Conservation (phyloP, 768 basidiomycete species). For the Mycena vulgaris region DNA sequence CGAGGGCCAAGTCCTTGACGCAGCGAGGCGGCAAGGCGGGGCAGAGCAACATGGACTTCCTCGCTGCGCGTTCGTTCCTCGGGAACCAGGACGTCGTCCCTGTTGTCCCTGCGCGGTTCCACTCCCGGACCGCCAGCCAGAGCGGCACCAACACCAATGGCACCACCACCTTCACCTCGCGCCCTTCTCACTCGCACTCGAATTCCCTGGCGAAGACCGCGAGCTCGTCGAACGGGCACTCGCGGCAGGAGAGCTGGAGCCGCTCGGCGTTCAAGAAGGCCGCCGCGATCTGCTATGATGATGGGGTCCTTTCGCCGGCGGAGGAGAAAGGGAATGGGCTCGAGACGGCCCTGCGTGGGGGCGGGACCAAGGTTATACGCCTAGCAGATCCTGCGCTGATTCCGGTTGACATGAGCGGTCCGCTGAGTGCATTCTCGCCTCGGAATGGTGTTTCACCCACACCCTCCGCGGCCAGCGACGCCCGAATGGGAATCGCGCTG, state of each 20-base stretch:
- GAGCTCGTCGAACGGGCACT: conserved; percentile 54
- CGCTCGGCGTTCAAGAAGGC: conserved; percentile 59
- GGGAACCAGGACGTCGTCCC: conserved; percentile 76
- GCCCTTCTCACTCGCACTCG: conserved; percentile 51
- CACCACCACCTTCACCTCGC: conserved; percentile 30
- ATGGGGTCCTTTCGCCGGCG: conserved; percentile 35
- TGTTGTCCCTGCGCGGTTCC: conserved; percentile 44
- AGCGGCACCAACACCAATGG: conserved; percentile 41
- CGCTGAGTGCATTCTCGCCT: conserved; percentile 22
- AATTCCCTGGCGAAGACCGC: conserved; percentile 56
- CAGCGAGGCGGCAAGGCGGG: conserved; percentile 47
- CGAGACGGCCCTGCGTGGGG: conserved; percentile 57
- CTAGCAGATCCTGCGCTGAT: conserved; percentile 60
- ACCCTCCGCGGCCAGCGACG: conserved; percentile 47
- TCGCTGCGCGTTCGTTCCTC: conserved; percentile 76
- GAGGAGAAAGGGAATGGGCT: conserved; percentile 46
- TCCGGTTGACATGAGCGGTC: conserved; percentile 45
- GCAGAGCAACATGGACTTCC: conserved; percentile 66
- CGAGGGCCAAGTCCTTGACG: conserved; percentile 72
- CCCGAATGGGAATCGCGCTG: conserved; percentile 53
- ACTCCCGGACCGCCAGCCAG: conserved; percentile 39
- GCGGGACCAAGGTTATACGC: conserved; percentile 59
- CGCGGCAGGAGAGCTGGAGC: conserved; percentile 61
- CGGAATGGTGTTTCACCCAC: conserved; percentile 44
- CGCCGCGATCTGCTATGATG: conserved; percentile 46